Evolutionary conservation across 164 flowering plant genomes (phyloP), one percentile per base, ranked within the genome.

Genomic region (Sextonia rubra): DNA sequence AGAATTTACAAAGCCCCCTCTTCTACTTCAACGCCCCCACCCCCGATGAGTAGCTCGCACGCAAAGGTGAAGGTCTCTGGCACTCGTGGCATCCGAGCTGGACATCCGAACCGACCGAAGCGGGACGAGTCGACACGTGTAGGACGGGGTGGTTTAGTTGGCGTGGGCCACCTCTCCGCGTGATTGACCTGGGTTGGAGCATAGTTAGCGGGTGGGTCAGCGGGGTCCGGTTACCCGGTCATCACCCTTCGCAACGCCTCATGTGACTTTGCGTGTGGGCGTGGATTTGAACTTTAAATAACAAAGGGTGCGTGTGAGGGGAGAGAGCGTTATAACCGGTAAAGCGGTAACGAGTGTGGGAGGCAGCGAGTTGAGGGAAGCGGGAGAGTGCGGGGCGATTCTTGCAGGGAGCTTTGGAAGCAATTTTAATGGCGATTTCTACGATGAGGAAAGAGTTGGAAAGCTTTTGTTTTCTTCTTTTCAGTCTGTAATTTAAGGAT

Each of bases 31-130:
- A n/a, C n/a, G n/a, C n/a, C n/a, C n/a, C n/a, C n/a, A n/a, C n/a
- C n/a, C n/a, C n/a, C n/a, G n/a, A n/a, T 30, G 80, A 77, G 74
- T 77, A 22, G 72, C 66, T 14, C 29, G 68, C 74, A 77, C 70
- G 80, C 76, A 76, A 76, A 15, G 72, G 18, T 23, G 47, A 20
- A 60, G 18, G 2, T 29, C 26, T 18, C 9, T 15, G 23, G 23
- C 49, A 77, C 44, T 8, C 76, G 71, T 73, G 73, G 76, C 64
- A 9, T 61, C 64, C 20, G 26, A 61, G 27, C 17, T 61, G 64
- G 64, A 61, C 64, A 24, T 14, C 27, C 17, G 4, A 12, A 49
- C n/a, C 24, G 4, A 12, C 22, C 23, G 64, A 14, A 3, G 69
- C 5, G 1, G 22, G 44, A 9, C 14, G 71, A 49, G 52, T 4